Evolutionary conservation across 148 eudicot species (phyloP), one percentile per base, ranked within the genome.

Genomic region (Cornus controversa): DNA sequence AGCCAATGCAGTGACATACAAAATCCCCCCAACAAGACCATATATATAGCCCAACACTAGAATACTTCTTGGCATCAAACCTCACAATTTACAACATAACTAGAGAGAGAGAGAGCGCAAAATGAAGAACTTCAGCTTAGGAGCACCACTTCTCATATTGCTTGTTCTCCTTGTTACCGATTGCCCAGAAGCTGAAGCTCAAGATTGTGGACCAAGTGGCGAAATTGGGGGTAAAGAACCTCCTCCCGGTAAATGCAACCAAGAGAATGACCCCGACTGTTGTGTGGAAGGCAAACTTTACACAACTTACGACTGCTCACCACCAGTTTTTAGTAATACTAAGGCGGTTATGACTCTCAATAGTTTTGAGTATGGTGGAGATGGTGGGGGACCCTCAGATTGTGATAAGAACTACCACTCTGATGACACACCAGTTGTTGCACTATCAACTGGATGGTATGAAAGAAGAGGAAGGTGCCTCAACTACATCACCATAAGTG

Each of bases 371-470:
- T 29, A 79, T 6, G 89, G 85, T 5, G 81, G 76, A 2, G 85
- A 84, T 23, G 90, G 89, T 4, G 86, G 84, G 1, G 82, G 84
- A 1, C 77, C 84, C 0, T 84, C 88, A 0, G 75, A 70, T 24
- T 87, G 91, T 31, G 91, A 88, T 18, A 47, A 27, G 0, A 10
- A 66, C n/a, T 87, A 53, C 85, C 86, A 87, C 74, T 72, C 84
- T 0, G 74, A 84, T 45, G 29, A 79, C 60, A 77, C 29, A 25
- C 84, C 78, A 0, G 80, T 90, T 65, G 90, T 86, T 66, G 86
- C 92, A 13, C 79, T 87, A 47, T 90, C 93, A 15, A 85, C 93
- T 0, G 86, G 92, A 25, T 87, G 90, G 90, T 87, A 20, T 78
- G 69, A 73, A 9, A 8, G 36, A 0, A 73, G 79, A 3, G 75